These are phyloP conservation scores for Mallotus repandus DNA, from an alignment of 441 rosid species.

Conservation along the genomic window DNA sequence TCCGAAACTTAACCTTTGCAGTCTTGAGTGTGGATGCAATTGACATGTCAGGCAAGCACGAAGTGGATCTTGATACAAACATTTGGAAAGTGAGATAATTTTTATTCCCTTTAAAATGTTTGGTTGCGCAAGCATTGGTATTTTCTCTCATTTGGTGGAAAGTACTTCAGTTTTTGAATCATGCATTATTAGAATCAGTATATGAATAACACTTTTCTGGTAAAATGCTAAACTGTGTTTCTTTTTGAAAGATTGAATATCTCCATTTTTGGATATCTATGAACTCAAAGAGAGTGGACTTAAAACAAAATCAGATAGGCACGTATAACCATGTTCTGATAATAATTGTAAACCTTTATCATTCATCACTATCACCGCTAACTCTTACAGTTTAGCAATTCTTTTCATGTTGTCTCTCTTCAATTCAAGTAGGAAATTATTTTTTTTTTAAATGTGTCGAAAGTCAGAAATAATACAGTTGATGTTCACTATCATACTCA, in stretches of 20 bases:
- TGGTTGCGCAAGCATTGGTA: background rate
- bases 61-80: conserved; percentile 99
- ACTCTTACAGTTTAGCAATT: background rate
- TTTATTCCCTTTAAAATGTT: background rate
- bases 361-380: background rate
- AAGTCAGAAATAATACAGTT: background rate
- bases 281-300: background rate
- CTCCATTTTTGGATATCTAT: background rate
- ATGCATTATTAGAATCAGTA: background rate
- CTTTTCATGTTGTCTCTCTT: background rate
- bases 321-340: no score
- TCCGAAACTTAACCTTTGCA: conserved; percentile 29
- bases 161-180: background rate
- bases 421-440: background rate
- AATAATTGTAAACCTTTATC: background rate
- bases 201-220: background rate
- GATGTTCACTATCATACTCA: background rate
- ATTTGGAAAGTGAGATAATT: conserved; percentile 79
- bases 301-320: no score
- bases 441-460: background rate
- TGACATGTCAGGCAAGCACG: conserved; percentile 99
- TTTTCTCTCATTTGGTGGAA: background rate
- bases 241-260: background rate
- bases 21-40: conserved; percentile 96
- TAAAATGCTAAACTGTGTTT: background rate